Evolutionary conservation across 169 alveolate genomes (phyloP), one percentile per base, ranked within the genome.

Genomic region (Plasmodium fragile): DNA sequence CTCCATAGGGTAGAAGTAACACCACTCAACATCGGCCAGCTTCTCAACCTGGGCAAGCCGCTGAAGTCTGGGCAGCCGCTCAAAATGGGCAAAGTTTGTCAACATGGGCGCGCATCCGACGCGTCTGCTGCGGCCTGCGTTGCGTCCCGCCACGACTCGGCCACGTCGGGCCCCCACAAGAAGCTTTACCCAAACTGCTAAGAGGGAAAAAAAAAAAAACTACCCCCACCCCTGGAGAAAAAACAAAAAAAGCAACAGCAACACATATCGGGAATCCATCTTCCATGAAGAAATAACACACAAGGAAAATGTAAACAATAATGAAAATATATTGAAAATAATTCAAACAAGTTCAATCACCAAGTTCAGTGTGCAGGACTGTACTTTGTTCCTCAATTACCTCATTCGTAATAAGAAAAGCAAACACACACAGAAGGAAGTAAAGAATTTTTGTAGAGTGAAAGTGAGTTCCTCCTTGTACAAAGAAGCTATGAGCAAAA

Each of bases 261-360:
- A 59, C 34, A 30, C 11, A 3, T 59, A 73, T 22, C 69, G 70
- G 8, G 80, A 41, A 18, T 87, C 93, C n/a, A 39, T 87, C n/a
- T 87, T 87, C 52, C 80, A 87, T 25, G 93, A 87, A 3, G 89
- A 87, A 34, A 25, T 87, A 22, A 87, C 30, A 34, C 89, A 87
- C 30, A 73, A 73, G 41, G 55, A 28, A 8, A 87, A 87, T 59
- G 49, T 3, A 10, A 80, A 77, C 65, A 52, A 87, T 28, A 87
- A 87, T 77, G 32, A 53, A 36, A 73, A 77, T 36, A 75, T 87
- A 32, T 13, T 87, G 4, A 30, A 45, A 5, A 87, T 87, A 5
- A 75, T 87, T 10, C 78, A 45, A 43, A 59, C 69, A 4, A 87
- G 93, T 16, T 32, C 36, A 32, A 87, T 87, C 10, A 45, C 55